phyloP scores from a whole-genome alignment of 208 protist species.

The Tetramitus jugosus region DNA sequence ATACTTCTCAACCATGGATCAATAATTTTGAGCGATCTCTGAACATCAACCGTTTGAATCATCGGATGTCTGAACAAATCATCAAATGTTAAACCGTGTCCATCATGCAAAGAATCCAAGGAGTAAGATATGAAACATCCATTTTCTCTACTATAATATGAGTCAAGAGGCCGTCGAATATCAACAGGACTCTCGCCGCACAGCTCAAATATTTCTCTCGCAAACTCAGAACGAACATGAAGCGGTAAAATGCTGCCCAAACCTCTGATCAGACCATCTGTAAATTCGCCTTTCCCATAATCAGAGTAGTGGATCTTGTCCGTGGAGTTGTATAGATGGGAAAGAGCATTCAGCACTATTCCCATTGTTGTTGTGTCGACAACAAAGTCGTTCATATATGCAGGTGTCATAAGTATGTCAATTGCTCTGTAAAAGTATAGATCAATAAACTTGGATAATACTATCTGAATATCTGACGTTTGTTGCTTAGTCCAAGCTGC shows the following conservation, averaged over 20 bases:
- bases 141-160: conserved; percentile 57
- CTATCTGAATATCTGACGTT: conserved; percentile 52
- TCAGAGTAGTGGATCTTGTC: no score
- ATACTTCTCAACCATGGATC: conserved; percentile 75
- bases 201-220: conserved; percentile 73
- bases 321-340: conserved; percentile 65
- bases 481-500: conserved; percentile 75
- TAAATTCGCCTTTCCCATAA: conserved; percentile 83
- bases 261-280: conserved; percentile 75
- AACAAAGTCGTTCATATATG: conserved; percentile 48
- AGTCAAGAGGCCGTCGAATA: conserved; percentile 69
- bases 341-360: conserved; percentile 81
- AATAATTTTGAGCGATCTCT: conserved; percentile 74
- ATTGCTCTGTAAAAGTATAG: conserved; percentile 83
- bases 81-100: conserved; percentile 66
- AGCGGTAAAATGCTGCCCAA: conserved; percentile 79
- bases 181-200: conserved; percentile 66
- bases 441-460: conserved; percentile 71
- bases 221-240: conserved; percentile 65
- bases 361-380: conserved; percentile 80
- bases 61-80: conserved; percentile 70
- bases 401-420: conserved; percentile 64
- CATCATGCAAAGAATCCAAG: conserved; percentile 53
- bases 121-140: conserved; percentile 59
- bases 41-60: conserved; percentile 83